Evolutionary conservation across 1,139 yeast species (phyloP), one percentile per base, ranked within the genome.

Genomic region (Sugiyamaella japonica): DNA sequence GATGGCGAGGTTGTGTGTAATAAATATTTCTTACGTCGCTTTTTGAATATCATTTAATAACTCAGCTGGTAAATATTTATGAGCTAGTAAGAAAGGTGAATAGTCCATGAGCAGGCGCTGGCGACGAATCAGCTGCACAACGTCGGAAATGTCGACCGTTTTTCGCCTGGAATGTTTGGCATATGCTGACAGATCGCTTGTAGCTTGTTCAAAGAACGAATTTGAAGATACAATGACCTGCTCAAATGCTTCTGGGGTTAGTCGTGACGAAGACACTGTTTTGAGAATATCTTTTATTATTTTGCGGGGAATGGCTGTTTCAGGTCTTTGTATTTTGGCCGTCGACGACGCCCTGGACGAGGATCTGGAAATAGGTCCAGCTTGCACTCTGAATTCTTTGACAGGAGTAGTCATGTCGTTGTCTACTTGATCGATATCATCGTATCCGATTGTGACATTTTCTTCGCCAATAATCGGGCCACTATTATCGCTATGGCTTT

Each of bases 101-200:
- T 37, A 50, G 15, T 57, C 54, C 17, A 52, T 32, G n/a, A 59
- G 51, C 7, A 63, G 54, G 7, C 65, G 52, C 49, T 66, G 70
- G 17, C 71, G 59, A 34, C 58, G 56, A 61, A 70, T 52, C 25
- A 70, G 57, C 40, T 61, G 60, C 39, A 61, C 43, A 3, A 64
- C 71, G 53, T 70, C 73, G 9, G 62, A 48, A 2, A 62, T 57
- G 28, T 69, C 71, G 10, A 70, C 57, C 1, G 63, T 62, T 47
- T 63, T 65, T 15, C 73, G 60, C 25, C 60, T 60, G 15, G 69
- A 65, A 50, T 69, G 73, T 9, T 54, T 55, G 0, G 73, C 63
- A 52, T 67, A 70, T 1, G 67, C 66, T 1, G 59, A 56, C 17
- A 70, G 52, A 53, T 68, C 73, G 3, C 49, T 55, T 9, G 65